phyloP scores from a whole-genome alignment of 2,329 filamentous ascomycete genomes.

The Biscogniauxia sp. region DNA sequence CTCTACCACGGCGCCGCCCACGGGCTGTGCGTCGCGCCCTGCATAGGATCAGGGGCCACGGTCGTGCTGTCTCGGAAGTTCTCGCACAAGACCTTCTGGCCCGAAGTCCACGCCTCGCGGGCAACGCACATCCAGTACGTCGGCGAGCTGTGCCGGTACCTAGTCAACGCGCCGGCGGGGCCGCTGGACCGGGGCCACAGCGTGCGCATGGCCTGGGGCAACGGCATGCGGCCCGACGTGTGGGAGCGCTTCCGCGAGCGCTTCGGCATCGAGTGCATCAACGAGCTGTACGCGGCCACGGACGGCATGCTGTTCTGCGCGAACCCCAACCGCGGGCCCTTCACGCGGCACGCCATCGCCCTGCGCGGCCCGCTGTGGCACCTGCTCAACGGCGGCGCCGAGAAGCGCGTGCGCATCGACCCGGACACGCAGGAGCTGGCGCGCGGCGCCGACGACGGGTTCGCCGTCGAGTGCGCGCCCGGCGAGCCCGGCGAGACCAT shows the following conservation, averaged over 20 bases:
- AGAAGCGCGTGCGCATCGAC: conserved; percentile 68
- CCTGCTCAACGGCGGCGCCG: conserved; percentile 48
- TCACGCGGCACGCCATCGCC: conserved; percentile 60
- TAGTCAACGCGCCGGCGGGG: conserved; percentile 63
- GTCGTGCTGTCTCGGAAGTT: conserved; percentile 65
- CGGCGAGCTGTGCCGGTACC: conserved; percentile 72
- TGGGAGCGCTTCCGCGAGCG: conserved; percentile 63
- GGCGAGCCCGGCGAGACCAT: conserved; percentile 72
- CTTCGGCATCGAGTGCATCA: conserved; percentile 59
- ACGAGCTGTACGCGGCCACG: conserved; percentile 74
- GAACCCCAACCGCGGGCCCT: conserved; percentile 60
- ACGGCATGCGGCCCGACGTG: conserved; percentile 66
- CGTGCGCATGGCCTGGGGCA: conserved; percentile 59
- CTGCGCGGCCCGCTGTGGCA: conserved; percentile 65
- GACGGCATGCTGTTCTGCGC: conserved; percentile 64
- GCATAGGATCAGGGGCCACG: conserved; percentile 48
- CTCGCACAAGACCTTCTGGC: conserved; percentile 68
- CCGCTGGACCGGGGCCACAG: conserved; percentile 57
- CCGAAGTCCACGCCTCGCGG: conserved; percentile 62
- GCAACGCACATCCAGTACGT: conserved; percentile 74
- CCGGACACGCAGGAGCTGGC: conserved; percentile 63
- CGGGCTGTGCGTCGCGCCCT: conserved; percentile 50
- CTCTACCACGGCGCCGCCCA: conserved; percentile 75
- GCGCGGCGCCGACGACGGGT: conserved; percentile 61
- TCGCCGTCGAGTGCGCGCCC: conserved; percentile 58